Conservation (phyloP, 73 alveolate species). For the Stentor coeruleus region DNA sequence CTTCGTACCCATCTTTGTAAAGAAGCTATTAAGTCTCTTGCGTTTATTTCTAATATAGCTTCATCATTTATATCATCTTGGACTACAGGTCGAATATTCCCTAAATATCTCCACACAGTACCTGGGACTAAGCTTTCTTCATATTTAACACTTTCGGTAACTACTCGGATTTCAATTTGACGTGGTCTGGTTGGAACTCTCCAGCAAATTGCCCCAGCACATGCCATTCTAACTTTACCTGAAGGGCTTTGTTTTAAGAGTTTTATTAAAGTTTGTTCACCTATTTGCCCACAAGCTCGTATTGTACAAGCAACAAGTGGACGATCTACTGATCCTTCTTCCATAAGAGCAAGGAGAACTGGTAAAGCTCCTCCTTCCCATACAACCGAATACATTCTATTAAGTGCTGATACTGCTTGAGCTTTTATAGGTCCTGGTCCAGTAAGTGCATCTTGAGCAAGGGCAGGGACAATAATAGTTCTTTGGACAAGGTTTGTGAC, state of each 20-base stretch:
- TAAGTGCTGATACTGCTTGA: conserved; percentile 75
- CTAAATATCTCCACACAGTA: conserved; percentile 71
- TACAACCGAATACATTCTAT: conserved; percentile 77
- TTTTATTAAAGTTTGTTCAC: conserved; percentile 74
- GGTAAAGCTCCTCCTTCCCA: conserved; percentile 51
- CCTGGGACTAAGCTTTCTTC: conserved; percentile 80
- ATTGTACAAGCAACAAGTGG: conserved; percentile 78
- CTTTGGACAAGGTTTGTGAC: conserved; percentile 75
- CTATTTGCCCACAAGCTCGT: conserved; percentile 70
- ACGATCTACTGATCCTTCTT: conserved; percentile 82
- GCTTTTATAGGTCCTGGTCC: conserved; percentile 60
- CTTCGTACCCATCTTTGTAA: conserved; percentile 73
- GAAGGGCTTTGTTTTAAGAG: conserved; percentile 57
- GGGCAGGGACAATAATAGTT: conserved; percentile 75
- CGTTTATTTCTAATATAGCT: conserved; percentile 64
- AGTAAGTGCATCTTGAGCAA: conserved; percentile 63
- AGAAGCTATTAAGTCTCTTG: conserved; percentile 90
- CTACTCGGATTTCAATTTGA: conserved; percentile 61
- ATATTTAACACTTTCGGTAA: conserved; percentile 58
- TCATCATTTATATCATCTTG: conserved; percentile 55
- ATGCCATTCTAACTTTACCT: conserved; percentile 77
- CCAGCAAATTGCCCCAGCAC: conserved; percentile 71
- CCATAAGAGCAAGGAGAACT: conserved; percentile 45
- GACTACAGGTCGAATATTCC: conserved; percentile 67
- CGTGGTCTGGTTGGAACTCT: conserved; percentile 64